Base-by-base conservation (phyloP, 2,329 filamentous ascomycete species). In the Aspergillus quadrilineatus region DNA sequence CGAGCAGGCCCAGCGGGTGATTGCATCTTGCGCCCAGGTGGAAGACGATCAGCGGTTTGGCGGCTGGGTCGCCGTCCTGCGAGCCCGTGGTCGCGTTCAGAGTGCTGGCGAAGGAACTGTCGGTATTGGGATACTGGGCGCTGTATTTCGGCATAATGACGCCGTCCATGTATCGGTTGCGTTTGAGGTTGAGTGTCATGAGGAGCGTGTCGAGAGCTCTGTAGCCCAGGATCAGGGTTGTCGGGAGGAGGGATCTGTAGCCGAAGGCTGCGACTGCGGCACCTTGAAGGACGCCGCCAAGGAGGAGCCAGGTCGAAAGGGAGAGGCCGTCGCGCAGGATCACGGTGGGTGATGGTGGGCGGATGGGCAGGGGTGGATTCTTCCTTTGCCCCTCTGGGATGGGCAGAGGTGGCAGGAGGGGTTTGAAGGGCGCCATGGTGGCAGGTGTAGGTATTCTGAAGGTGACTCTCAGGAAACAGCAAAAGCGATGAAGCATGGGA, bases 1-100 rank as follows among this genome's bases (percentile, higher is more conserved):
- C 72, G 51, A 80, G 63, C 3, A 76, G 43, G 9, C 78, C 77
- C 3, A 79, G 28, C 4, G 59, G 77, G 47, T 74, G 72, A 48
- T 74, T 73, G 12, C 49, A 60, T 41, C 68, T 68, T 9, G 69
- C 64, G 34, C 62, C 51, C 30, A 65, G 56, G 55, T 60, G 46
- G 68, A 75, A 65, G 73, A 79, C 1, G 69, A 79, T 57, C 72
- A 82, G 59, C 73, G 80, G 26, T 68, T 80, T 50, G 65, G 75
- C 15, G 73, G 43, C 43, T 6, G 26, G 43, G 43, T 46, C 26
- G 43, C 43, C 34, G 34, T 37, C 34, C 5, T 12, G 4, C 10
- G 10, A 14, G 1, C 34, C 34, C 9, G 34, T 37, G 2, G 7
- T 14, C 14, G 34, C 1, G 34, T 37, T 37, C 10, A 14, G 3